Percentiles rank a stretch among this genome's conserved stretches.
Evolutionary conservation across 148 eudicot species (phyloP).

Genomic region (Chenopodium suecicum): DNA sequence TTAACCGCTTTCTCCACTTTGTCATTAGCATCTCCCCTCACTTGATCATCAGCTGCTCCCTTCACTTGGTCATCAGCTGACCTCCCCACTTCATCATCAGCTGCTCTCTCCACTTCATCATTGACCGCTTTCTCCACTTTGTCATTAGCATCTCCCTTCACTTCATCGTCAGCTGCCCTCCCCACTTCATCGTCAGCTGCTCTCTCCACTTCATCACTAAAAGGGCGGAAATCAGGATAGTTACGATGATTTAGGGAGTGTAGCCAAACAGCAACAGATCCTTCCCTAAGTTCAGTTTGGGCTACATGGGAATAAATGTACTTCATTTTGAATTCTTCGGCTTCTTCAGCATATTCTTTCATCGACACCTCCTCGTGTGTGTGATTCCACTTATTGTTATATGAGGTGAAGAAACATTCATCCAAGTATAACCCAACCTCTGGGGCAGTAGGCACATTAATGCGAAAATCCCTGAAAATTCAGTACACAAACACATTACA

Average conservation of each 20-base stretch:
- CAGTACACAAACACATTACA: conserved; percentile 11
- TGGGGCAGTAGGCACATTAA: conserved; percentile 91
- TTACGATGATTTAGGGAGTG: conserved; percentile 85
- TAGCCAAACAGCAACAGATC: conserved; percentile 72
- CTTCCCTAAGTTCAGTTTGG: conserved; percentile 71
- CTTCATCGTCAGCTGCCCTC: not conserved
- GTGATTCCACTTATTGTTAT: conserved; percentile 72
- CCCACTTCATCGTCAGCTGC: not conserved
- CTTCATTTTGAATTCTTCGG: conserved; percentile 81
- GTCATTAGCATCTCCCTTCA: not conserved
- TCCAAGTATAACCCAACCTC: conserved; percentile 93
- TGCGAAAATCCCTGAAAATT: conserved; percentile 51
- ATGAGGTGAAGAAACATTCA: conserved; percentile 87
- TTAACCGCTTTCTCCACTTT: not conserved
- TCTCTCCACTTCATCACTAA: conserved; percentile 4
- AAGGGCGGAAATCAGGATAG: conserved; percentile 55
- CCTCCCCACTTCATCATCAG: not conserved
- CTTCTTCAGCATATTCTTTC: conserved; percentile 69
- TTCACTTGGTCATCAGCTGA: not conserved
- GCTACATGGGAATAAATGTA: conserved; percentile 80
- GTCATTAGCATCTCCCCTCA: not conserved
- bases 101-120: not conserved
- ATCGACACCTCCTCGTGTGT: conserved; percentile 81
- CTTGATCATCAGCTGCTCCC: not conserved
- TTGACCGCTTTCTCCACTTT: not conserved